These are phyloP conservation scores for Pythium monospermum DNA, from an alignment of 352 stramenopile genomes.

Conservation along the genomic window DNA sequence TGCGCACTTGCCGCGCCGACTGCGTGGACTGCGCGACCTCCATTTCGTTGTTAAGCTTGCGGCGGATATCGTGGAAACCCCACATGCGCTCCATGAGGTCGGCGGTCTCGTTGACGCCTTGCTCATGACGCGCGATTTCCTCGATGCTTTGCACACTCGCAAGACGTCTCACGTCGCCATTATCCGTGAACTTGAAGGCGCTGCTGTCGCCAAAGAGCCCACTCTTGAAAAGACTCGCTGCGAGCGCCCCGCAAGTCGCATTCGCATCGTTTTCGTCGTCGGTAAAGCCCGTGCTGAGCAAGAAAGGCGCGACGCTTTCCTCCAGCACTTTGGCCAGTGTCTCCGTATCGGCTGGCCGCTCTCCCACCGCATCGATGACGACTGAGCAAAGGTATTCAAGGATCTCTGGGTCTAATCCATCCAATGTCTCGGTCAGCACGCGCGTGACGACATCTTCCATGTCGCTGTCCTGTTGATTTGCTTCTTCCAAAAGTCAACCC, in stretches of 20 bases:
- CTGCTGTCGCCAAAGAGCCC: constrained; percentile 16
- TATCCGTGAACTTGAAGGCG: constrained; percentile 12
- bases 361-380: constrained; percentile 43
- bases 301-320: constrained; percentile 67
- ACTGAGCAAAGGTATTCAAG: constrained; percentile 67
- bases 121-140: constrained; percentile 48
- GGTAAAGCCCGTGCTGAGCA: constrained; percentile 48
- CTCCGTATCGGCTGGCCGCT: constrained; percentile 26
- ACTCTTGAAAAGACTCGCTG: constrained; percentile 28
- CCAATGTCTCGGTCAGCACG: constrained; percentile 44
- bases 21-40: constrained; percentile 69
- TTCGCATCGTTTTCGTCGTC: constrained; percentile 37
- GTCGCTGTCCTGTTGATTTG: background rate
- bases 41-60: constrained; percentile 70
- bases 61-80: constrained; percentile 83
- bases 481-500: too few relatives aligned
- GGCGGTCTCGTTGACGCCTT: constrained; percentile 45
- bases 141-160: constrained; percentile 68
- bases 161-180: constrained; percentile 44
- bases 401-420: constrained; percentile 58
- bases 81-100: constrained; percentile 79
- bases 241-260: constrained; percentile 37
- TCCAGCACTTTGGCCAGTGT: constrained; percentile 37
- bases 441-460: constrained; percentile 50
- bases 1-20: constrained; percentile 75